phyloP scores from a whole-genome alignment of 306 rosid species.

The Medicago arabica region DNA sequence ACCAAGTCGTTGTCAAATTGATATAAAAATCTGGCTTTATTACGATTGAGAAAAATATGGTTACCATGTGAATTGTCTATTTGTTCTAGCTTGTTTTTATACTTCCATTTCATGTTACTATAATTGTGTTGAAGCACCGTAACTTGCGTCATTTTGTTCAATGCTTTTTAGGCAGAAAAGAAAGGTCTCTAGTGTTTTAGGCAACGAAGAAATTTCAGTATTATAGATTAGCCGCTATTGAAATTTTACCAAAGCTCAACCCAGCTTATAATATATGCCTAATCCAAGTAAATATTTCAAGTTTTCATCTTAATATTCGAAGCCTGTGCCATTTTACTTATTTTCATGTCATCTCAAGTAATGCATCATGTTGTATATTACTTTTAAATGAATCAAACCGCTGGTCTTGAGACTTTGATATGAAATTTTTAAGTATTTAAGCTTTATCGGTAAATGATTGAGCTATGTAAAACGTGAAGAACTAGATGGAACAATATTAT shows the following conservation, averaged over 20 bases:
- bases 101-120: constrained; percentile 10
- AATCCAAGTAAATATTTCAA: neutral
- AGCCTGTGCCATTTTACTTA: neutral
- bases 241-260: constrained; percentile 1
- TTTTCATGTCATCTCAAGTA: neutral
- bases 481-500: constrained; percentile 11
- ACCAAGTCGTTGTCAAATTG: constrained; percentile 10
- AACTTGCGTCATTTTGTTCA: constrained; percentile 35
- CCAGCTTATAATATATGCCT: neutral
- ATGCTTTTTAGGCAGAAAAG: constrained; percentile 16
- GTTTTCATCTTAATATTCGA: constrained; percentile 9
- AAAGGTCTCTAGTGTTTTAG: neutral
- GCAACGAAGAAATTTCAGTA: neutral
- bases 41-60: neutral
- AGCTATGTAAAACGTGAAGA: constrained; percentile 11
- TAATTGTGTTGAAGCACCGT: constrained; percentile 18
- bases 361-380: constrained; percentile 6
- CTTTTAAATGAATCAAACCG: constrained; percentile 4
- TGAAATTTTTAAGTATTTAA: neutral
- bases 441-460: constrained; percentile 2
- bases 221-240: neutral
- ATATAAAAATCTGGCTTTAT: constrained; percentile 5
- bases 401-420: neutral
- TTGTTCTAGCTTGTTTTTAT: constrained; percentile 15
- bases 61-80: constrained; percentile 17